A percentile compares a stretch with the other conserved stretches of the same genome.
Conservation (phyloP, 805 yeast genomes). For the Saturnispora sanitii region DNA sequence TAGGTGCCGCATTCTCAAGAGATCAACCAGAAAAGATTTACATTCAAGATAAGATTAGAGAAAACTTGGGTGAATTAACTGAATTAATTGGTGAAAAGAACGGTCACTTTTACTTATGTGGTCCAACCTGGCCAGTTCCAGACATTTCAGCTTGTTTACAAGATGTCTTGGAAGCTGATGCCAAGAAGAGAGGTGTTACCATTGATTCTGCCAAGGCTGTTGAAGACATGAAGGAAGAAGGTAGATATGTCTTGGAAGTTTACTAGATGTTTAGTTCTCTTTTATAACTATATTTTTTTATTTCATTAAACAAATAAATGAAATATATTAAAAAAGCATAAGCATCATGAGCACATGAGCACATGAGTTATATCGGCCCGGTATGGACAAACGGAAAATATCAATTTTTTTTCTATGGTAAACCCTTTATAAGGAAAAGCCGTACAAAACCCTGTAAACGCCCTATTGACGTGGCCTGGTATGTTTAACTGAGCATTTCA, state of each 20-base stretch:
- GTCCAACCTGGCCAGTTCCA: conserved; percentile 99
- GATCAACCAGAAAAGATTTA: conserved; percentile 92
- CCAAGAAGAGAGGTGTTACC: conserved; percentile 52
- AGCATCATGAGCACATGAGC: neutral
- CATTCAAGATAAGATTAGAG: conserved; percentile 87
- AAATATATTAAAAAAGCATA: too few species aligned
- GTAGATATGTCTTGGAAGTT: conserved; percentile 88
- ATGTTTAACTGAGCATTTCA: too few species aligned
- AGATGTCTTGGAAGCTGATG: conserved; percentile 68
- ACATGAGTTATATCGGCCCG: neutral
- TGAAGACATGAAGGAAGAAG: conserved; percentile 87
- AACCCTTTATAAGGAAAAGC: too few species aligned
- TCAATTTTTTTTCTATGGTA: too few species aligned
- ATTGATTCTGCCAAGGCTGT: conserved; percentile 71
- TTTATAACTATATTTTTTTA: too few species aligned
- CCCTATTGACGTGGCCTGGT: too few species aligned
- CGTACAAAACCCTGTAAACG: too few species aligned
- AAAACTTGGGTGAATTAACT: conserved; percentile 59
- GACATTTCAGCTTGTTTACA: conserved; percentile 85
- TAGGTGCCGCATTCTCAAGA: conserved; percentile 97
- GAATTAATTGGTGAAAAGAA: conserved; percentile 68
- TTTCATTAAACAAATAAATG: too few species aligned
- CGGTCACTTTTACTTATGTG: conserved; percentile 93
- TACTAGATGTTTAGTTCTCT: conserved; percentile 56
- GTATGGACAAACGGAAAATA: neutral